Conservation (phyloP, 2,329 filamentous ascomycete species). For the Neophaeococcomyces mojaviensis region DNA sequence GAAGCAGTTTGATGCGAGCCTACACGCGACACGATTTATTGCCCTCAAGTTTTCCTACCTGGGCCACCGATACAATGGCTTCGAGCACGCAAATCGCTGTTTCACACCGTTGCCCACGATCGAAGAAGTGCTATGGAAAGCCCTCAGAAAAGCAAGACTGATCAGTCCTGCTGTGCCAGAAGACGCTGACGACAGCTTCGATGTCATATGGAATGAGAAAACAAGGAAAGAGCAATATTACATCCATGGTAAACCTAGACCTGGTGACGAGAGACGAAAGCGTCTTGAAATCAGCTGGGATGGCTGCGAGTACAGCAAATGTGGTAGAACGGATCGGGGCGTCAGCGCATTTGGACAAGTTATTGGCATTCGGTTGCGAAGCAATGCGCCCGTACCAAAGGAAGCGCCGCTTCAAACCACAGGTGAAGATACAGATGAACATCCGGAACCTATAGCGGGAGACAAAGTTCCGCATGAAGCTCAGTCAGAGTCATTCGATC, state of each 20-base stretch:
- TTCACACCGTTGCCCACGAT: constrained; percentile 67
- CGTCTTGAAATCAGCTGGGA: constrained; percentile 61
- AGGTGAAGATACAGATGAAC: neutral
- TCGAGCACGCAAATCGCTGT: constrained; percentile 73
- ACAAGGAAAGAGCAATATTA: constrained; percentile 17
- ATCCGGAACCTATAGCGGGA: constrained; percentile 23
- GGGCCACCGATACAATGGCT: constrained; percentile 84
- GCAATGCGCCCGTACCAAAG: constrained; percentile 55
- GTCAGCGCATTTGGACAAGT: constrained; percentile 98
- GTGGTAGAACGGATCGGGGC: constrained; percentile 83
- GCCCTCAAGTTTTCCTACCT: constrained; percentile 92
- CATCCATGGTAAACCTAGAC: neutral
- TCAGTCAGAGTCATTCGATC: constrained; percentile 46
- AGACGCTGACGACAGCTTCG: constrained; percentile 34
- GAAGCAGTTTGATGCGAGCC: constrained; percentile 64
- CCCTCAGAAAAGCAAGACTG: constrained; percentile 69
- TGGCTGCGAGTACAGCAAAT: constrained; percentile 86
- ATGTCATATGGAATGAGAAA: constrained; percentile 25
- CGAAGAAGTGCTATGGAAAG: constrained; percentile 91
- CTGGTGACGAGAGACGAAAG: constrained; percentile 13
- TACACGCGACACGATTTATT: constrained; percentile 75
- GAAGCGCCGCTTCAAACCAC: neutral
- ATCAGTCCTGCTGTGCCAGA: constrained; percentile 61
- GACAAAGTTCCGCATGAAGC: constrained; percentile 32
- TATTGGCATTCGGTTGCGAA: constrained; percentile 73